These are phyloP conservation scores for Colletotrichum incanum DNA, from an alignment of 2,329 filamentous ascomycete species.

Conservation along the genomic window DNA sequence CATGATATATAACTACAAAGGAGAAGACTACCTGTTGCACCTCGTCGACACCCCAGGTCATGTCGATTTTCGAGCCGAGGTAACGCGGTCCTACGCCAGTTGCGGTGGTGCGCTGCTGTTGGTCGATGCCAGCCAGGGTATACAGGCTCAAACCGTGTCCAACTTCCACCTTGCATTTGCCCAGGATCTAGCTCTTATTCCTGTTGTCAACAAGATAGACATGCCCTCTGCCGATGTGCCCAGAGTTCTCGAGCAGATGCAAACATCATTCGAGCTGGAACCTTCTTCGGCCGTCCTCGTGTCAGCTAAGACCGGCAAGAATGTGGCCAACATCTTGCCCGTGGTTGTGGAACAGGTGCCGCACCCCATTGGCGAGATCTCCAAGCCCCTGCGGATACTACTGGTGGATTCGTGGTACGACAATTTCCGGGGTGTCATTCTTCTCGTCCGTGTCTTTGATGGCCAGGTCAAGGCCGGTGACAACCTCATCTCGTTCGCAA, in stretches of 20 bases:
- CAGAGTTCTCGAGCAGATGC: slow-evolving; percentile 88
- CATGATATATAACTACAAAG: slow-evolving; percentile 93
- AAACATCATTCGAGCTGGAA: slow-evolving; percentile 89
- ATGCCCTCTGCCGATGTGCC: slow-evolving; percentile 90
- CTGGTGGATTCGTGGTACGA: slow-evolving; percentile 99
- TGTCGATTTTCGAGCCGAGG: slow-evolving; percentile 97
- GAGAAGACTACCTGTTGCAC: slow-evolving; percentile 92
- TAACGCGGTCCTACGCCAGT: slow-evolving; percentile 94
- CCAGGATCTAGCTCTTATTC: slow-evolving; percentile 87
- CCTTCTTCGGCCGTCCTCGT: slow-evolving; percentile 79
- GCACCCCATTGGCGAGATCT: slow-evolving; percentile 80
- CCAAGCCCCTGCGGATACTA: slow-evolving; percentile 83
- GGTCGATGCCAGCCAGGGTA: slow-evolving; percentile 95
- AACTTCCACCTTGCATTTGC: slow-evolving; percentile 99
- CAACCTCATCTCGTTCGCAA: slow-evolving; percentile 89
- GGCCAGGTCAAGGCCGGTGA: slow-evolving; percentile 88
- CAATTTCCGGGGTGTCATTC: slow-evolving; percentile 92
- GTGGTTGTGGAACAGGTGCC: slow-evolving; percentile 90
- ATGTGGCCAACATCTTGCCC: slow-evolving; percentile 87
- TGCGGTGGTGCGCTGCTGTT: slow-evolving; percentile 94
- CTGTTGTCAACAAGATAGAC: slow-evolving; percentile 97
- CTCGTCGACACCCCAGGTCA: slow-evolving; percentile 97
- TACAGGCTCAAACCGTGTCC: slow-evolving; percentile 97
- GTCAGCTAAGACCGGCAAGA: slow-evolving; percentile 94
- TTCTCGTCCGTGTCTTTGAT: slow-evolving; percentile 93